Conservation (phyloP, 441 rosid species). For the Rhodomyrtus psidioides region DNA sequence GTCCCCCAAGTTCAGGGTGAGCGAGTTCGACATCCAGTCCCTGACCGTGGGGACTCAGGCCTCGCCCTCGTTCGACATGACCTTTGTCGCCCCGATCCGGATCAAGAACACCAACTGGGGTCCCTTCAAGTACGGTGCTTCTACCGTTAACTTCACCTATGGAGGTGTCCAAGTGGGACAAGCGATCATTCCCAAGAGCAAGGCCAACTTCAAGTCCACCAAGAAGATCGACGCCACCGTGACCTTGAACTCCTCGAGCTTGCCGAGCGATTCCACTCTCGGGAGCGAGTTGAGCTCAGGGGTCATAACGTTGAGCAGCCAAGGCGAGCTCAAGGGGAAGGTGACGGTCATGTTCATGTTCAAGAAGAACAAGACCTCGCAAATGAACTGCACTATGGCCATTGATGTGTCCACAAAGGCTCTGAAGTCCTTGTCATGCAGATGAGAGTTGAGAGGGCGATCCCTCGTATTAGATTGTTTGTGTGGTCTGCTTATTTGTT, state of each 20-base stretch:
- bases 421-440: background rate
- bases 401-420: background rate
- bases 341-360: background rate
- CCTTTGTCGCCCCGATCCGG: background rate
- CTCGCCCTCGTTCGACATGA: background rate
- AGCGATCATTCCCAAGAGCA: background rate
- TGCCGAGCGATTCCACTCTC: background rate
- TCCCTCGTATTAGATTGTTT: background rate
- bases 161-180: background rate
- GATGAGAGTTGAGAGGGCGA: background rate
- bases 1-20: background rate
- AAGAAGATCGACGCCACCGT: background rate
- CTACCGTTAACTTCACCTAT: background rate
- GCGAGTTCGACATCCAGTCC: background rate
- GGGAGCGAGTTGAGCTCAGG: background rate
- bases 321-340: background rate
- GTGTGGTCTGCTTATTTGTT: background rate
- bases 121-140: background rate
- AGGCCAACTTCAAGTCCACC: constrained; percentile 2
- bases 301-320: background rate
- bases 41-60: background rate
- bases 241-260: background rate
- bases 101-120: constrained; percentile 5
- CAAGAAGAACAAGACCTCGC: background rate
- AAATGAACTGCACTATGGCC: background rate